phyloP scores from a whole-genome alignment of 495 filamentous ascomycete genomes.

The Hypoxylon subgilvum region DNA sequence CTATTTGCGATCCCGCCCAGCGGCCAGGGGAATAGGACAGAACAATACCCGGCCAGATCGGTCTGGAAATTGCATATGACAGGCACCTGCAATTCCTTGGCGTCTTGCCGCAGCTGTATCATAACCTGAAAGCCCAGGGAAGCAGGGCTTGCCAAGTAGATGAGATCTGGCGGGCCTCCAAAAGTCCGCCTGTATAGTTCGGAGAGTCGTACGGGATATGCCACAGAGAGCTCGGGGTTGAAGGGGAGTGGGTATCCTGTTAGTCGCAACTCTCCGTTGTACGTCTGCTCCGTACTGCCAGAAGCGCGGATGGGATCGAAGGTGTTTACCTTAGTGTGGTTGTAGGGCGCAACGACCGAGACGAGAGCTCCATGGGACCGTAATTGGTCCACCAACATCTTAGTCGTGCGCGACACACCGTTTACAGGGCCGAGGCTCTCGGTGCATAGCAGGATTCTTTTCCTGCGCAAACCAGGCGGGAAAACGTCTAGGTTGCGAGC shows the following conservation, averaged over 20 bases:
- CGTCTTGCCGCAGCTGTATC: constrained; percentile 60
- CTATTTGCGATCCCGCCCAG: constrained; percentile 61
- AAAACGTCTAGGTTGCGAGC: constrained; percentile 41
- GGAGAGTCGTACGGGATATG: constrained; percentile 65
- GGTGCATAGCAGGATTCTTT: constrained; percentile 64
- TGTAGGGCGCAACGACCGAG: constrained; percentile 63
- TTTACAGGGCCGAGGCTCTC: constrained; percentile 72
- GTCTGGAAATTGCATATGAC: constrained; percentile 70
- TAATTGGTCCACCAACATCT: constrained; percentile 66
- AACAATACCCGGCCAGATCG: constrained; percentile 66
- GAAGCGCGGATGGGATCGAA: constrained; percentile 32
- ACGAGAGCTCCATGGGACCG: constrained; percentile 61
- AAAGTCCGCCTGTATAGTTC: constrained; percentile 60
- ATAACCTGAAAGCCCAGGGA: constrained; percentile 69
- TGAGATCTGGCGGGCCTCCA: constrained; percentile 55
- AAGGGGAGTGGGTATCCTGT: constrained; percentile 67
- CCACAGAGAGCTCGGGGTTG: constrained; percentile 67
- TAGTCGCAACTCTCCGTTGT: constrained; percentile 49
- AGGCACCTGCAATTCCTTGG: constrained; percentile 54
- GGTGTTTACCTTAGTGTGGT: constrained; percentile 47
- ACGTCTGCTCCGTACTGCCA: neutral
- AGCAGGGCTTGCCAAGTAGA: constrained; percentile 69
- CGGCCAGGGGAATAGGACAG: constrained; percentile 64
- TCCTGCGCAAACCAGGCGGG: constrained; percentile 56
- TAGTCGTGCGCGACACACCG: constrained; percentile 67